Evolutionary conservation across 208 protist genomes (phyloP).

Genomic region (Wallacemonas sp.): DNA sequence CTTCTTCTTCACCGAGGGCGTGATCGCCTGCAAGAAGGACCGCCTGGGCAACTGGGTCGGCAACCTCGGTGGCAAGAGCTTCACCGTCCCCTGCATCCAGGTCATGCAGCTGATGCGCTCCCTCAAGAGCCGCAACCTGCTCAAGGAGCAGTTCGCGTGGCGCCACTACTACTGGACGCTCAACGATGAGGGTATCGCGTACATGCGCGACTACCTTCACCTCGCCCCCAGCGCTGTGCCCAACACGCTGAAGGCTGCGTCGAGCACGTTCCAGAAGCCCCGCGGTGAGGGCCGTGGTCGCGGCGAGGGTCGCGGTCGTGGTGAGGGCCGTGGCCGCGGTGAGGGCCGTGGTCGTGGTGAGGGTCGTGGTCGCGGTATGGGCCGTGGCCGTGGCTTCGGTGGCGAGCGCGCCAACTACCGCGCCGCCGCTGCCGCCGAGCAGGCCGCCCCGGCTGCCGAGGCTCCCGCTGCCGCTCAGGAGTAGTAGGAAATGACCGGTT

Average conservation of each 20-base stretch:
- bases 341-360: slow-evolving; percentile 39
- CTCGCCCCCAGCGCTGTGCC: slow-evolving; percentile 87
- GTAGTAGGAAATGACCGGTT: slow-evolving; percentile 21
- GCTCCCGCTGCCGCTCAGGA: slow-evolving; percentile 41
- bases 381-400: slow-evolving; percentile 79
- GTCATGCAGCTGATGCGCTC: slow-evolving; percentile 92
- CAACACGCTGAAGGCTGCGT: slow-evolving; percentile 88
- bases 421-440: slow-evolving; percentile 29
- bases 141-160: slow-evolving; percentile 95
- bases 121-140: slow-evolving; percentile 88
- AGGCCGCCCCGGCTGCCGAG: slow-evolving; percentile 25
- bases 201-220: slow-evolving; percentile 93
- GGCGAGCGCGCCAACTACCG: slow-evolving; percentile 81
- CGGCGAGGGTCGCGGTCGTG: slow-evolving; percentile 54
- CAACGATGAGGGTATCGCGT: slow-evolving; percentile 91
- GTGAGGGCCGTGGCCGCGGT: slow-evolving; percentile 54
- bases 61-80: slow-evolving; percentile 74
- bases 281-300: slow-evolving; percentile 44
- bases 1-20: slow-evolving; percentile 92
- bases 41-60: slow-evolving; percentile 85
- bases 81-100: slow-evolving; percentile 78
- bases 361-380: slow-evolving; percentile 19
- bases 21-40: slow-evolving; percentile 92
- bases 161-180: slow-evolving; percentile 95
- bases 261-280: slow-evolving; percentile 54